Percentiles rank a stretch among this genome's conserved stretches.
Conservation (phyloP, 1,284 basidiomycete species). For the Meira miltonrushii region DNA sequence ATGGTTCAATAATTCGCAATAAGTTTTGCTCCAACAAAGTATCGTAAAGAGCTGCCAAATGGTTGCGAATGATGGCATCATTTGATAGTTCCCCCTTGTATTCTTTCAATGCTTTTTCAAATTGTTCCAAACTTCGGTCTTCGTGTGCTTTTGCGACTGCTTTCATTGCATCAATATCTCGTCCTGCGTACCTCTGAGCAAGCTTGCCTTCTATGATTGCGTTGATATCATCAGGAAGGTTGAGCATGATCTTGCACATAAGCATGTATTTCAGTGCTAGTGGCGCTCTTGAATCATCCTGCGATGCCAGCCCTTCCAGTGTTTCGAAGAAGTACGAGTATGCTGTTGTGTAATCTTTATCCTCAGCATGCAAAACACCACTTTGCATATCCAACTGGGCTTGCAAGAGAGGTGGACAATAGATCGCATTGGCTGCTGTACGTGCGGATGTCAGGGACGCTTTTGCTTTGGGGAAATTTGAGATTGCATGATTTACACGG, state of each 20-base stretch:
- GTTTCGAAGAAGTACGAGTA: constrained; percentile 98
- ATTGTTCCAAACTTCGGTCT: constrained; percentile 79
- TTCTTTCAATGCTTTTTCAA: constrained; percentile 78
- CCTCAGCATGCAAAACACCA: constrained; percentile 87
- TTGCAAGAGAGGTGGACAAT: constrained; percentile 90
- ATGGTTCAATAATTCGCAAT: constrained; percentile 88
- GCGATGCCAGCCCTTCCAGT: constrained; percentile 70
- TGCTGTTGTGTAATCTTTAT: constrained; percentile 94
- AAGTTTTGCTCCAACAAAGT: constrained; percentile 92
- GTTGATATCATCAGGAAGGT: constrained; percentile 84
- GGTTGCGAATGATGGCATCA: constrained; percentile 87
- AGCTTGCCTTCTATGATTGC: constrained; percentile 80
- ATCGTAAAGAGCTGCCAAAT: constrained; percentile 87
- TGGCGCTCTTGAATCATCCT: constrained; percentile 62
- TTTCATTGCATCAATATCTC: constrained; percentile 88
- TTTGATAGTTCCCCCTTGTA: constrained; percentile 86
- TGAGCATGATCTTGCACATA: constrained; percentile 95
- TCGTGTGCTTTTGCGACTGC: constrained; percentile 89
- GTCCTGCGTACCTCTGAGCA: constrained; percentile 71
- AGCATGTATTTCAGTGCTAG: constrained; percentile 94
- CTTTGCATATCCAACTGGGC: constrained; percentile 86
- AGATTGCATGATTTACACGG: constrained; percentile 79
- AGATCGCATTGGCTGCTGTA: constrained; percentile 93
- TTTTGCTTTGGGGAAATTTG: constrained; percentile 93
- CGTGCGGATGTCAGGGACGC: constrained; percentile 85